These are phyloP conservation scores for Oryza longistaminata DNA, from an alignment of 176 grass and related monocot species.

Conservation along the genomic window DNA sequence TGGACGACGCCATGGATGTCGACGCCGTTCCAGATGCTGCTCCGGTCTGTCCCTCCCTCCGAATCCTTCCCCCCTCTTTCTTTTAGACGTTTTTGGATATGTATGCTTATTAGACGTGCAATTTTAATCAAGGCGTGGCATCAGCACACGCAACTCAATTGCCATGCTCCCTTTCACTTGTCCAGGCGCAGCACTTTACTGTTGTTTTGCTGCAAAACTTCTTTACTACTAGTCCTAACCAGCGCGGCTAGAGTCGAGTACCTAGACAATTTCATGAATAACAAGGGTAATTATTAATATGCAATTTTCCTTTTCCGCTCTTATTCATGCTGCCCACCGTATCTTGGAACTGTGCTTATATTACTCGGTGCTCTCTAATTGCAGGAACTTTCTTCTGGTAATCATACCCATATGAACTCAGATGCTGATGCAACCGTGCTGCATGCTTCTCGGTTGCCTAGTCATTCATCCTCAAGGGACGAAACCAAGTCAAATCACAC, in stretches of 20 bases:
- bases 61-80: not conserved
- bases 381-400: slow-evolving; percentile 8
- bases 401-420: not conserved
- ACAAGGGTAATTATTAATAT: slow-evolving; percentile 31
- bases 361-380: not conserved
- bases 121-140: not conserved
- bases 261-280: not conserved
- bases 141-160: not conserved
- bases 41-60: slow-evolving; percentile 56
- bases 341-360: not conserved
- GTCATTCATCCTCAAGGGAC: slow-evolving; percentile 10
- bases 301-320: slow-evolving; percentile 20
- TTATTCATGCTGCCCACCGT: not conserved
- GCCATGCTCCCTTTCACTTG: not conserved
- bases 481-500: not conserved
- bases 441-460: not conserved
- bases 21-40: slow-evolving; percentile 27
- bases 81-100: too few species aligned
- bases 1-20: slow-evolving; percentile 55
- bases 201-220: slow-evolving; percentile 3
- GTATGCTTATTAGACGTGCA: too few species aligned
- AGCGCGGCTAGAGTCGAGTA: not conserved
- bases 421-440: not conserved
- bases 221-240: not conserved
- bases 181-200: not conserved